Evolutionary conservation across 352 stramenopile genomes (phyloP), one percentile per base, ranked within the genome.

Genomic region (Globisporangium recalcitrans): DNA sequence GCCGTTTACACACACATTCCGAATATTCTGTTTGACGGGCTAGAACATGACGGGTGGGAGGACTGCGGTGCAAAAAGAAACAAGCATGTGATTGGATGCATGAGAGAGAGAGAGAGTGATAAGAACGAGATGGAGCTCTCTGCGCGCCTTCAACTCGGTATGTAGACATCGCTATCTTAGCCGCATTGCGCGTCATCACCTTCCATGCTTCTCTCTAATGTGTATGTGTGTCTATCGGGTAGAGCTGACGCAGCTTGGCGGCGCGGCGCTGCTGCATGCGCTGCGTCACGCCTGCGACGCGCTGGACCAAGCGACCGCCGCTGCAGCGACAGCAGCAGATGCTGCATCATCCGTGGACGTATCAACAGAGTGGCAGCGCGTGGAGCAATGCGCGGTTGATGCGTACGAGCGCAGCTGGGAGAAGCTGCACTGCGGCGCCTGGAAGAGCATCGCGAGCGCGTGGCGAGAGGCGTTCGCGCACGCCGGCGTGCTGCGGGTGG

Each of bases 371-470:
- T 68, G 63, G 63, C 36, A 36, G 5, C 27, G 8, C 2, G 38
- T 53, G 1, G 63, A 55, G 36, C 9, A 7, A 8, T 51, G 76
- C 13, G 67, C 69, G 3, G 57, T 51, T 0, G 71, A 74, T 7
- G 79, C 73, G 5, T 88, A 89, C 67, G 74, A 82, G 27, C 78
- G 78, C 31, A 75, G 74, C 57, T 94, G 82, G 82, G 82, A 94
- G 62, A 72, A 74, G 11, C 63, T 94, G 49, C 85, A 94, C 68
- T 85, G 77, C 47, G 85, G 80, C 4, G 78, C 65, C 60, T 94
- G 85, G 85, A 89, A 90, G 56, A 69, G 65, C 40, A 66, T 94
- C 9, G 56, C 65, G 9, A 44, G 63, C 7, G 71, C 79, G 49
- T 94, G 81, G 82, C 76, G 81, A 4, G 61, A 85, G 49, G 71